Evolutionary conservation across 140 eudicot species (phyloP), one percentile per base, ranked within the genome.

Genomic region (Stevia rebaudiana): DNA sequence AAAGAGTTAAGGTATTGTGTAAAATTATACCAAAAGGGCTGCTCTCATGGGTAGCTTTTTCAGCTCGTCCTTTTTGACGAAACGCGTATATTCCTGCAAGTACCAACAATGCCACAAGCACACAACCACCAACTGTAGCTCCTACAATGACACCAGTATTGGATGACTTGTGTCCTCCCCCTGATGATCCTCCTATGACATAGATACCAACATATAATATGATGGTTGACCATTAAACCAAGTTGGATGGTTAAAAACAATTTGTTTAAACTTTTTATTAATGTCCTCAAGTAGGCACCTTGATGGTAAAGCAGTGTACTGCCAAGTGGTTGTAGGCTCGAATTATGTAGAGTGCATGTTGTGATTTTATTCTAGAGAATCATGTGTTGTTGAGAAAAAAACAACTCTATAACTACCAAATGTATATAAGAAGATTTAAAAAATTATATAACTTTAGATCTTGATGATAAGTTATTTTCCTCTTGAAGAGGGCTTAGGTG

Each of bases 61-160:
- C 84, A 36, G 97, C 86, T 76, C 80, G 78, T 30, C 48, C 83
- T 79, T 76, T 94, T 69, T 79, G 84, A 35, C 95, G 85, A 28
- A 70, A 49, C 69, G 87, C 87, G 72, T 84, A 80, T 54, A 84
- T 48, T 68, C 84, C 96, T 28, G 87, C 87, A 71, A 79, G 47
- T 15, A 85, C 51, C 57, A 81, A 43, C 24, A 88, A 39, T 48
- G 72, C 51, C 57, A 88, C 53, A 47, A 88, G 78, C 39, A 78
- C 86, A 61, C 75, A 78, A 64, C 95, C 89, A 75, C 89, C 95
- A 47, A 73, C 84, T 19, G 74, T 85, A 16, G 90, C 78, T 71
- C 92, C 95, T 18, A 92, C 79, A 28, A 82, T 56, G 48, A 80
- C 53, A 18, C 81, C 84, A 5, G 67, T 76, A 63, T 70, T 76